phyloP scores from a whole-genome alignment of 1,139 yeast species.

The Pichia sp. region DNA sequence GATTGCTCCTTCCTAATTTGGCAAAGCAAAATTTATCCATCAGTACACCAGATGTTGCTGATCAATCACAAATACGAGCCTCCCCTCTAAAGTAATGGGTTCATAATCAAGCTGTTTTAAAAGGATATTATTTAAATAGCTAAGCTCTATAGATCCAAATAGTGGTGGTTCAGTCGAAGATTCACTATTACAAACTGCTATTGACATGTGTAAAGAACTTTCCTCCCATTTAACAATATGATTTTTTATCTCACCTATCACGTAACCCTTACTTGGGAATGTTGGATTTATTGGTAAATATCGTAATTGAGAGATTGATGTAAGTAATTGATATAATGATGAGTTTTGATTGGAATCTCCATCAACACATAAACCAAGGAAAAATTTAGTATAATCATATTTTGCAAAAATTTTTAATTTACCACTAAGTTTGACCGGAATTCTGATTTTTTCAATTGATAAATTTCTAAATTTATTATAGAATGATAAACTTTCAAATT shows the following conservation, averaged over 20 bases:
- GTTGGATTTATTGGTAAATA: conserved; percentile 4
- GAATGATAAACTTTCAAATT: not conserved
- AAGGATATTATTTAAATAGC: conserved; percentile 7
- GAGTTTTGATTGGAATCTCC: too few relatives aligned
- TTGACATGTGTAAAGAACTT: conserved; percentile 19
- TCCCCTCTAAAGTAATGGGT: not conserved
- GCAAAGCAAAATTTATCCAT: not conserved
- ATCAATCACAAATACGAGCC: conserved; percentile 1
- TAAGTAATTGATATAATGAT: too few relatives aligned
- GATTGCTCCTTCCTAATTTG: too few relatives aligned
- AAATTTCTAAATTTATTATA: not conserved
- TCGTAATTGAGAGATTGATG: too few relatives aligned
- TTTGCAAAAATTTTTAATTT: conserved; percentile 18
- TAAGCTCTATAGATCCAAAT: conserved; percentile 10
- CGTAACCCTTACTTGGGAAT: conserved; percentile 14
- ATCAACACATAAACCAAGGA: conserved; percentile 1
- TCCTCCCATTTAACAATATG: conserved; percentile 12
- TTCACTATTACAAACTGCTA: conserved; percentile 16
- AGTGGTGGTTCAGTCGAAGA: not conserved
- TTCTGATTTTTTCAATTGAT: too few relatives aligned
- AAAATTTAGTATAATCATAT: conserved; percentile 18
- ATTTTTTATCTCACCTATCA: conserved; percentile 20
- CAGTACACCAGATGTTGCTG: conserved; percentile 3
- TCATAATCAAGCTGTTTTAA: not conserved
- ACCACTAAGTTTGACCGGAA: conserved; percentile 4